Percentiles rank a stretch among this genome's conserved stretches.
phyloP scores from a whole-genome alignment of 2,329 filamentous ascomycete species.

The Alternaria angustiovoidea region DNA sequence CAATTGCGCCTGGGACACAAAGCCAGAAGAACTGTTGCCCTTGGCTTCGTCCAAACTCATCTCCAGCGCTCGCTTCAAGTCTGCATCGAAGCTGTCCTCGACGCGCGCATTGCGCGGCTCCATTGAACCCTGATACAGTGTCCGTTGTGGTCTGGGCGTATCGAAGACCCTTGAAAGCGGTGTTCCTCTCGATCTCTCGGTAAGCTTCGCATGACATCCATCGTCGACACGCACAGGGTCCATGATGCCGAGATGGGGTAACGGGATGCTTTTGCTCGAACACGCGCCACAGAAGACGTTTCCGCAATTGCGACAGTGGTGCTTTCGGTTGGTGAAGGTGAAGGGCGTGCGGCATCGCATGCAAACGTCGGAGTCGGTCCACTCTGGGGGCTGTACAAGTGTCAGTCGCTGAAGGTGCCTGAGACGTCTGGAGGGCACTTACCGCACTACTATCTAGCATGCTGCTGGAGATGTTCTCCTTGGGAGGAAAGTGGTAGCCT shows the following conservation, averaged over 20 bases:
- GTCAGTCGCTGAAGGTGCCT: constrained; percentile 3
- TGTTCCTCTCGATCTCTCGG: constrained; percentile 68
- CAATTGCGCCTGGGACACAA: constrained; percentile 70
- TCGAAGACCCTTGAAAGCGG: constrained; percentile 56
- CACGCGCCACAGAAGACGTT: constrained; percentile 97
- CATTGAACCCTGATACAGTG: constrained; percentile 74
- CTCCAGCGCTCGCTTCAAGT: constrained; percentile 88
- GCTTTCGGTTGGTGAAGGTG: constrained; percentile 97
- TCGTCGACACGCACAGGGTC: constrained; percentile 94
- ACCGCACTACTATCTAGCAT: constrained; percentile 98
- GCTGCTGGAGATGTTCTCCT: constrained; percentile 85
- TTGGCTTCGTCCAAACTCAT: constrained; percentile 97
- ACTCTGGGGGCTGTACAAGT: constrained; percentile 80
- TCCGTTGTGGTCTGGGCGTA: constrained; percentile 65
- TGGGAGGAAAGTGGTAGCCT: constrained; percentile 88
- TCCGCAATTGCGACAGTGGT: constrained; percentile 97
- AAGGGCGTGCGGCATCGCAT: constrained; percentile 97
- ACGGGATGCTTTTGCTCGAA: constrained; percentile 84
- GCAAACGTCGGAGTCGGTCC: constrained; percentile 97
- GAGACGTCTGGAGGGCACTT: constrained; percentile 51
- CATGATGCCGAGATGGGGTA: constrained; percentile 92
- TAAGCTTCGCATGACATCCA: constrained; percentile 90
- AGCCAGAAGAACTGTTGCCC: constrained; percentile 73
- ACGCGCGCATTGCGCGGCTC: constrained; percentile 88
- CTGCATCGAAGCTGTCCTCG: constrained; percentile 92